Evolutionary conservation across 371 early-diverging fungal species (phyloP), one percentile per base, ranked within the genome.

Genomic region (Capillidium heterosporum): DNA sequence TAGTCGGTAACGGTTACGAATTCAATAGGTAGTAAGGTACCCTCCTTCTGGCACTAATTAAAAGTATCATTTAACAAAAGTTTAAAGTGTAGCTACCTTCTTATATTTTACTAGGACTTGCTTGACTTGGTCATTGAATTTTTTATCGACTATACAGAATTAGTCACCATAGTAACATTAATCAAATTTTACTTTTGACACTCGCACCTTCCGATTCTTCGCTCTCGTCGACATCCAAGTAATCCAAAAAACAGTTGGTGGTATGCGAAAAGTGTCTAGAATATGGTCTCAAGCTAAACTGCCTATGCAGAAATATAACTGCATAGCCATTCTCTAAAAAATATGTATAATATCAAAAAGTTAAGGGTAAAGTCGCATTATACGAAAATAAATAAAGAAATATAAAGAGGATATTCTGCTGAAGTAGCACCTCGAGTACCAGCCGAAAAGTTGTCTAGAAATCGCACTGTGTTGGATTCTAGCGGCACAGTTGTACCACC

Each of bases 401-500:
- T 26, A 27, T 32, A 35, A 50, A 60, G 61, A 67, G 62, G 64
- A 61, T 74, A 81, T 68, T 98, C 98, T 27, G 97, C 91, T 19
- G 95, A 95, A 1, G 82, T 79, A 2, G 96, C 89, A 32, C 98
- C 98, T 27, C 98, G 85, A 1, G 87, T 94, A 27, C 98, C 98
- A 15, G 87, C 91, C 56, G 87, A 86, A 65, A 98, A 96, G 73
- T 98, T 98, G 70, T 98, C 98, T 57, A 98, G 80, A 67, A 95
- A 98, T n/a, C 98, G 84, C 29, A 98, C 97, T 4, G 95, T 98
- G 60, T 95, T 81, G 58, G 83, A 81, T 65, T 98, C 97, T 17
- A 98, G 71, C 19, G 95, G 97, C 17, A 95, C 95, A 0, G 91
- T 93, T 0, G 98, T 98, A 43, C 97, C 97, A 44, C 97, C 98